phyloP scores from a whole-genome alignment of 2,329 filamentous ascomycete species.

The Colletotrichum godetiae region DNA sequence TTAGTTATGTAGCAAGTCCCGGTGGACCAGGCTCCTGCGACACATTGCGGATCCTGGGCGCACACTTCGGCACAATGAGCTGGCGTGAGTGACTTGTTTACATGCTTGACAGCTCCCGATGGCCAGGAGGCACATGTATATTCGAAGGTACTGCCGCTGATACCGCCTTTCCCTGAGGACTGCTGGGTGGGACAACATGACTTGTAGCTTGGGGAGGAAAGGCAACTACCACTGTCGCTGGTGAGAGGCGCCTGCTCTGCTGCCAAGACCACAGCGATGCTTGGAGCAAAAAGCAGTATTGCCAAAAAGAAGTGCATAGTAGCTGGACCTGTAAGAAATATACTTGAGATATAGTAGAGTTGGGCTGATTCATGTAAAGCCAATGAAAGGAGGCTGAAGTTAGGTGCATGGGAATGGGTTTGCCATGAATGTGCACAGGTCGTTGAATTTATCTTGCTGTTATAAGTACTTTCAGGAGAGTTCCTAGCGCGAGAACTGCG shows the following conservation, averaged over 20 bases:
- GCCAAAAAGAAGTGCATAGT: background rate
- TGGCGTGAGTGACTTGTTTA: too few relatives aligned
- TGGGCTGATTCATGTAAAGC: background rate
- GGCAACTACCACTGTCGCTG: background rate
- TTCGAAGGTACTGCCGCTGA: background rate
- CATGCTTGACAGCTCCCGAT: background rate
- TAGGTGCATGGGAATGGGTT: too few relatives aligned
- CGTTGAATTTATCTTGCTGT: too few relatives aligned
- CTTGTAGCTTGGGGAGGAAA: background rate
- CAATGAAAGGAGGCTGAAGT: too few relatives aligned
- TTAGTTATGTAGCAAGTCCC: too few relatives aligned
- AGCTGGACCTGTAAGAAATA: background rate
- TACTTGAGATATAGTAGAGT: background rate
- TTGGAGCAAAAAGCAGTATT: background rate
- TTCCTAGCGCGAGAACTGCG: too few relatives aligned
- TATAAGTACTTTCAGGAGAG: too few relatives aligned
- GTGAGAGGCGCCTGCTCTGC: background rate
- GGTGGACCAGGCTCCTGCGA: background rate
- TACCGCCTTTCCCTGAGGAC: background rate
- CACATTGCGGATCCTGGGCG: background rate
- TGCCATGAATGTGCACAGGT: too few relatives aligned
- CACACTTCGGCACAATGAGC: background rate
- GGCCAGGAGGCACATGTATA: background rate
- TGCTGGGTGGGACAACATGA: background rate
- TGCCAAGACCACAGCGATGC: background rate